A percentile compares a stretch with the other conserved stretches of the same genome.
These are phyloP conservation scores for Candida patagonica DNA, from an alignment of 805 yeast species.

Conservation along the genomic window DNA sequence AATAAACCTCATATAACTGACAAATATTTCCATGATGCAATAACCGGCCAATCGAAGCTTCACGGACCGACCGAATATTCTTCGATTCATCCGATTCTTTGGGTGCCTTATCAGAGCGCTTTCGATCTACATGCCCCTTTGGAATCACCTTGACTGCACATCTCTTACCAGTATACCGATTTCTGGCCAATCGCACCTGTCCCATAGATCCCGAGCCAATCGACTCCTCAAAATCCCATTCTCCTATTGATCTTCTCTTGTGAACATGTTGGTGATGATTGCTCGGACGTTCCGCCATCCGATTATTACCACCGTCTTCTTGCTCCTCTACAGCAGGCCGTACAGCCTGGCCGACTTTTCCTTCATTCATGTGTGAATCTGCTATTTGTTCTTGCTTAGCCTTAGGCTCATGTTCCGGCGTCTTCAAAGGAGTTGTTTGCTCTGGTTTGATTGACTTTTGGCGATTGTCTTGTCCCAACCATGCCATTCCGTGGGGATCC, in stretches of 20 bases:
- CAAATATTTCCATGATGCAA: conserved; percentile 90
- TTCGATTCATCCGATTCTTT: conserved; percentile 59
- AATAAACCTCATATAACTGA: conserved; percentile 82
- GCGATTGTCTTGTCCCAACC: too few relatives aligned
- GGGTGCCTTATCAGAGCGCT: conserved; percentile 47
- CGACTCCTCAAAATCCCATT: conserved; percentile 91
- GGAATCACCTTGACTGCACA: conserved; percentile 89
- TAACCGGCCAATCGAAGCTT: conserved; percentile 86
- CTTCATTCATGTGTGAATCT: too few relatives aligned
- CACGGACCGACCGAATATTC: conserved; percentile 87
- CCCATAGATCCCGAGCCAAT: conserved; percentile 99
- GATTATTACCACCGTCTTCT: too few relatives aligned
- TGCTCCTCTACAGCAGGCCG: too few relatives aligned
- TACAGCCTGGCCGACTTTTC: too few relatives aligned
- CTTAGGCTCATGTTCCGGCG: too few relatives aligned
- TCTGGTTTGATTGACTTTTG: too few relatives aligned
- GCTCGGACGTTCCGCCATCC: not conserved
- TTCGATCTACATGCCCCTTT: conserved; percentile 62
- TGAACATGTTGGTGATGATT: conserved; percentile 8
- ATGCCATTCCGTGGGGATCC: too few relatives aligned
- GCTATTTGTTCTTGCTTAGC: too few relatives aligned
- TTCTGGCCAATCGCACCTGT: conserved; percentile 88
- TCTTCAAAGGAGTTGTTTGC: too few relatives aligned
- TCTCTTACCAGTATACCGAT: conserved; percentile 61
- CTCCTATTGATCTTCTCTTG: conserved; percentile 81